These are phyloP conservation scores for Ceriops tagal DNA, from an alignment of 345 rosid genomes.

Conservation along the genomic window DNA sequence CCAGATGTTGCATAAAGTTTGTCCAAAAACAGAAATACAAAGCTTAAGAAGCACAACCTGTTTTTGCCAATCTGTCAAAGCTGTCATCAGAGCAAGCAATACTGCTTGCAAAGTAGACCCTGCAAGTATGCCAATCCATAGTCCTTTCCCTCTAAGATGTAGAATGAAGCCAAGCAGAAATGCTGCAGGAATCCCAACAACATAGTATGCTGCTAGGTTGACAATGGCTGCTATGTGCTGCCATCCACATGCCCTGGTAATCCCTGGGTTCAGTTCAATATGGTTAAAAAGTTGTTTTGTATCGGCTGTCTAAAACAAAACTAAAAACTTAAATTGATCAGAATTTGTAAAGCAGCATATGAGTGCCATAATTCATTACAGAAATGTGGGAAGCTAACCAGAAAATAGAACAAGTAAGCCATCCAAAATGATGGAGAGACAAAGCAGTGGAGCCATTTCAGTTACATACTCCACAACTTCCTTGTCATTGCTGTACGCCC, in stretches of 20 bases:
- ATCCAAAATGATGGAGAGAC: slow-evolving; percentile 34
- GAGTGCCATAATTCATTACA: too few species aligned
- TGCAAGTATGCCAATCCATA: slow-evolving; percentile 36
- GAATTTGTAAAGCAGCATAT: neutral
- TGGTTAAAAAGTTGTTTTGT: too few species aligned
- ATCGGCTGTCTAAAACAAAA: neutral
- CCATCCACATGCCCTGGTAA: slow-evolving; percentile 47
- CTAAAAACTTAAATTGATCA: neutral
- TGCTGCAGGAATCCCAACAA: slow-evolving; percentile 34
- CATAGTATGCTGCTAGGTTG: slow-evolving; percentile 35
- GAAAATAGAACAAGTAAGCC: slow-evolving; percentile 41
- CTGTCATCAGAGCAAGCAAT: slow-evolving; percentile 21
- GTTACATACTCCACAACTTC: slow-evolving; percentile 35
- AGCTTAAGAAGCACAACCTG: slow-evolving; percentile 1
- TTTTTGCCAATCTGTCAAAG: slow-evolving; percentile 31
- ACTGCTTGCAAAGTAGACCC: slow-evolving; percentile 33
- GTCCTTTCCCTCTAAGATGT: slow-evolving; percentile 34
- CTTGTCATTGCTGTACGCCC: slow-evolving; percentile 33
- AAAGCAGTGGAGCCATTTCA: slow-evolving; percentile 40
- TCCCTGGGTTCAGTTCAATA: slow-evolving; percentile 16
- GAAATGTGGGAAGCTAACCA: slow-evolving; percentile 21
- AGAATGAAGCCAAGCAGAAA: slow-evolving; percentile 23
- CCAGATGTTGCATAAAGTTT: too few species aligned
- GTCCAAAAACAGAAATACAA: too few species aligned
- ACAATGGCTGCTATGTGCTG: slow-evolving; percentile 30